Evolutionary conservation across 495 filamentous ascomycete species (phyloP).

Genomic region (Amniculicola lignicola): DNA sequence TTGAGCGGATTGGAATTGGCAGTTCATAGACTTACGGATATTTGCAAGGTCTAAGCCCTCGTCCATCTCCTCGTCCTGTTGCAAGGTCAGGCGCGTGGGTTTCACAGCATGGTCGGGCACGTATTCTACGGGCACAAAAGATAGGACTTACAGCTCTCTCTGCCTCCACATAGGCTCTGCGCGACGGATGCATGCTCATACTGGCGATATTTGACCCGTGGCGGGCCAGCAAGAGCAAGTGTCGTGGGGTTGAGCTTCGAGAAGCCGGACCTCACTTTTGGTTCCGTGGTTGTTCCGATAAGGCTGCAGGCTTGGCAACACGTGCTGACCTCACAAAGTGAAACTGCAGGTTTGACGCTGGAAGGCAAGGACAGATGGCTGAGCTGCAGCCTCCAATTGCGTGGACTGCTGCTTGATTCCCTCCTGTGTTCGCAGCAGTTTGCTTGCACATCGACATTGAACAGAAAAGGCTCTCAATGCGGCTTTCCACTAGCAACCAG

Average conservation of each 20-base stretch:
- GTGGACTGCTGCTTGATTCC: too few relatives aligned
- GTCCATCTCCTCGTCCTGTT: slow-evolving; percentile 60
- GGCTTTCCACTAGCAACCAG: slow-evolving; percentile 6
- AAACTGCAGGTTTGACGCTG: too few relatives aligned
- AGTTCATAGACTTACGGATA: slow-evolving; percentile 59
- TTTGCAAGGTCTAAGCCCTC: slow-evolving; percentile 70
- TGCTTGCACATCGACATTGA: too few relatives aligned
- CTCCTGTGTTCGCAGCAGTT: too few relatives aligned
- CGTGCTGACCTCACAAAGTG: too few relatives aligned
- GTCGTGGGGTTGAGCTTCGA: neutral
- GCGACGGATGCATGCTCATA: slow-evolving; percentile 78
- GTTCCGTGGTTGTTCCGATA: neutral
- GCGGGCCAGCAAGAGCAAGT: neutral
- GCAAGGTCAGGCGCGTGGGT: neutral
- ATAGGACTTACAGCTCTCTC: slow-evolving; percentile 62
- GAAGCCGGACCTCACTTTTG: neutral
- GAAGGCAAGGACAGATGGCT: too few relatives aligned
- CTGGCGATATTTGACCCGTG: slow-evolving; percentile 31
- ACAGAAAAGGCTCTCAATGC: too few relatives aligned
- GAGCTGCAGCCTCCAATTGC: too few relatives aligned
- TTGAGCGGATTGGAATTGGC: neutral
- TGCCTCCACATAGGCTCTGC: slow-evolving; percentile 96
- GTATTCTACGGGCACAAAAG: neutral
- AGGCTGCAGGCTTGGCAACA: slow-evolving; percentile 9
- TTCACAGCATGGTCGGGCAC: neutral